These are phyloP conservation scores for Euphorbia schlechtendalii DNA, from an alignment of 441 rosid genomes.

Conservation along the genomic window DNA sequence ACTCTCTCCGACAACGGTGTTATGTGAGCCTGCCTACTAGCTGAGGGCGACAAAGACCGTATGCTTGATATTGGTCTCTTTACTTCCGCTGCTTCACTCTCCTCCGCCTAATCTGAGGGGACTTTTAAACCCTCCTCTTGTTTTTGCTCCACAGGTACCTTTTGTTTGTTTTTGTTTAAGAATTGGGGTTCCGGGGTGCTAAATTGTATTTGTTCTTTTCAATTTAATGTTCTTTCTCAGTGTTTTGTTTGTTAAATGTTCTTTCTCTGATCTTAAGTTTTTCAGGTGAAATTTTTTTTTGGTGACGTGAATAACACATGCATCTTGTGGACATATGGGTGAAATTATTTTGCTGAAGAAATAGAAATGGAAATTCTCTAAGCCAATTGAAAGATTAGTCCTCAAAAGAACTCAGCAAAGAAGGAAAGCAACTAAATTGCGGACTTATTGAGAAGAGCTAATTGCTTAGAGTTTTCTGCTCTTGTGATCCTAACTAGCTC, in stretches of 20 bases:
- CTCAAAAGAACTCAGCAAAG: no score
- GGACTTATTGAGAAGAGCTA: no score
- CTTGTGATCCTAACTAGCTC: no score
- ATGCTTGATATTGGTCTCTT: conserved; percentile 72
- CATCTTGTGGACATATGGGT: not conserved
- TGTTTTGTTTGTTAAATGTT: no score
- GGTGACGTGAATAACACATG: no score
- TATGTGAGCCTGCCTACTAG: conserved; percentile 48
- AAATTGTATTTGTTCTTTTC: not conserved
- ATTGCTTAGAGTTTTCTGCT: no score
- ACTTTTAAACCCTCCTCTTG: conserved; percentile 12
- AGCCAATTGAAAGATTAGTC: not conserved
- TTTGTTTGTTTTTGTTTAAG: not conserved
- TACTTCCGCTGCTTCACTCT: conserved; percentile 49
- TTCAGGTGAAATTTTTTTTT: no score
- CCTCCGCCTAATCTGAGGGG: conserved; percentile 19
- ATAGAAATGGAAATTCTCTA: conserved; percentile 3
- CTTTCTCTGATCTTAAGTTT: no score
- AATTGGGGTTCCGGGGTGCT: no score
- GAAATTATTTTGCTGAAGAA: not conserved
- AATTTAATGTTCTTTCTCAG: conserved; percentile 2
- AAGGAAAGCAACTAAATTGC: not conserved
- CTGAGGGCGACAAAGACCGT: conserved; percentile 55
- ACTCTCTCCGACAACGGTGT: conserved; percentile 31
- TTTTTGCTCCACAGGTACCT: not conserved